phyloP scores from a whole-genome alignment of 2,329 filamentous ascomycete species.

The Beauveria pseudobassiana region DNA sequence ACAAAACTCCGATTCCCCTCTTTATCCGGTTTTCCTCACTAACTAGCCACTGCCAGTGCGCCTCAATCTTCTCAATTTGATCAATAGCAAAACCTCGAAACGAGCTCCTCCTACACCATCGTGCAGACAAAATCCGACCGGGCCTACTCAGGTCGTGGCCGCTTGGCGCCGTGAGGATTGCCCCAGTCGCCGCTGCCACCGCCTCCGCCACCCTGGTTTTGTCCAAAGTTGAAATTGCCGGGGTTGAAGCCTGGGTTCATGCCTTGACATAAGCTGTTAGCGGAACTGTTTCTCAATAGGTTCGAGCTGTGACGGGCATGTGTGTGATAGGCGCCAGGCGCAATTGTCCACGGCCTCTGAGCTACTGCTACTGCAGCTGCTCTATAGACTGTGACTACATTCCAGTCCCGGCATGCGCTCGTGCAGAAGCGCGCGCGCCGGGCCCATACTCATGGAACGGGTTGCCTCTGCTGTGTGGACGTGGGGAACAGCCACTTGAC shows the following conservation, averaged over 20 bases:
- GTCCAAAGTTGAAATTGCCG: slow-evolving; percentile 58
- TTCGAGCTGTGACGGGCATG: neutral
- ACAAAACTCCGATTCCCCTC: neutral
- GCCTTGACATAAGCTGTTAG: slow-evolving; percentile 45
- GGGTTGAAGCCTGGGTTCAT: slow-evolving; percentile 66
- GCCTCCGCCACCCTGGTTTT: slow-evolving; percentile 36
- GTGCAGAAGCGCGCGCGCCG: neutral
- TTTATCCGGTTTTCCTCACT: neutral
- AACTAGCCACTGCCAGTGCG: neutral
- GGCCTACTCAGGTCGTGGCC: slow-evolving; percentile 61
- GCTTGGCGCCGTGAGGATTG: slow-evolving; percentile 76
- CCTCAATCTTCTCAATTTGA: neutral
- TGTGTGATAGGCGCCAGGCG: neutral
- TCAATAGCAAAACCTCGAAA: neutral
- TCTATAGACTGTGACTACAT: neutral
- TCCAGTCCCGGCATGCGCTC: neutral
- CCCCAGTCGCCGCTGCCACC: slow-evolving; percentile 52
- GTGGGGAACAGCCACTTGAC: neutral
- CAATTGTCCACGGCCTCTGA: neutral
- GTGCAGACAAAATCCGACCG: neutral
- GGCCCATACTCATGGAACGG: neutral
- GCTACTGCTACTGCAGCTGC: neutral
- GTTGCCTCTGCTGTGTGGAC: neutral
- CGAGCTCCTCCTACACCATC: too few relatives aligned
- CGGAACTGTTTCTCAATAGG: slow-evolving; percentile 17